These are phyloP conservation scores for Ophiocytium majus DNA, from an alignment of 352 stramenopile genomes.

Conservation along the genomic window DNA sequence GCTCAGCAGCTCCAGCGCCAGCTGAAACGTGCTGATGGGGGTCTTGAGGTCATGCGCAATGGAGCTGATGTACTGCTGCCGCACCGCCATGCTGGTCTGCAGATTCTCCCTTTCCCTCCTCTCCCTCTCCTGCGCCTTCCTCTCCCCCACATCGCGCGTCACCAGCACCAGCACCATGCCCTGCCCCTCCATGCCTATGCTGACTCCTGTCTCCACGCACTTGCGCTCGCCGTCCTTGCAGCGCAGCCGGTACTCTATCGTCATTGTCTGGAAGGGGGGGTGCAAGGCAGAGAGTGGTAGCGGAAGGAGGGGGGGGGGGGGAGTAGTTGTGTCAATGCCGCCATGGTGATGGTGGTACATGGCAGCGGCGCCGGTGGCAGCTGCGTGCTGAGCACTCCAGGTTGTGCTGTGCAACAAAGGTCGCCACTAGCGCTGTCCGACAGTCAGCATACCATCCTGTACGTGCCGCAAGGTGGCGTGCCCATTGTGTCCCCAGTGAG, in stretches of 20 bases:
- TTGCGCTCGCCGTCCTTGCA: conserved; percentile 22
- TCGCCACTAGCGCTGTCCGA: too few species aligned
- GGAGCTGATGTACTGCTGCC: conserved; percentile 28
- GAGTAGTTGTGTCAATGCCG: too few species aligned
- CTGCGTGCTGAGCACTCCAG: not conserved
- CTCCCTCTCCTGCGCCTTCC: conserved; percentile 23
- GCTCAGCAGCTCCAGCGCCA: conserved; percentile 22
- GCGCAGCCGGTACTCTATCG: conserved; percentile 21
- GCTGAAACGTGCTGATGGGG: conserved; percentile 32
- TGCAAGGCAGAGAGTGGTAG: too few species aligned
- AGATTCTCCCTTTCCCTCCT: conserved; percentile 13
- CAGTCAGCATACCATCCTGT: too few species aligned
- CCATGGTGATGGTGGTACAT: conserved; percentile 17
- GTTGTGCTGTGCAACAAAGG: too few species aligned
- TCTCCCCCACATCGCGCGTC: conserved; percentile 17
- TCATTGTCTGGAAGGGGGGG: too few species aligned
- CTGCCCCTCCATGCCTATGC: conserved; percentile 25
- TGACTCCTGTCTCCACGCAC: conserved; percentile 19
- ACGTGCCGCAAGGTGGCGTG: too few species aligned
- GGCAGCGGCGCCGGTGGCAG: not conserved
- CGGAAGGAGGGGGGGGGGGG: too few species aligned
- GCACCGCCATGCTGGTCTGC: conserved; percentile 22
- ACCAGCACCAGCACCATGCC: conserved; percentile 22
- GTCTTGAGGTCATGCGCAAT: conserved; percentile 36
- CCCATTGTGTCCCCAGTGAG: too few species aligned